These are phyloP conservation scores for Oryza glaberrima DNA, from an alignment of 176 grass and related monocot species.

Conservation along the genomic window DNA sequence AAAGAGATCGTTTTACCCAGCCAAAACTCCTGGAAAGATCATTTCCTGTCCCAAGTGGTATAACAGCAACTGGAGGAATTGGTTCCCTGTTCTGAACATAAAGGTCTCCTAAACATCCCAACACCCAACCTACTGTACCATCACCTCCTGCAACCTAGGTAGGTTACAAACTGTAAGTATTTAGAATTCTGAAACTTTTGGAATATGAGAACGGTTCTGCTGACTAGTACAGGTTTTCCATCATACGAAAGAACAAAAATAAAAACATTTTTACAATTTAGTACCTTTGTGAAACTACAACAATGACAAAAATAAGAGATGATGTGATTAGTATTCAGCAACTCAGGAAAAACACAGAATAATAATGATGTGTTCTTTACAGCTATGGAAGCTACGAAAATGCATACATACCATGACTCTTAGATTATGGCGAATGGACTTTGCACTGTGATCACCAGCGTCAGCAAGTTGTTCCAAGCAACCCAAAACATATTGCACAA, in stretches of 20 bases:
- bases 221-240: background rate
- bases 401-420: slow-evolving; percentile 80
- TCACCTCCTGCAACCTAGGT: slow-evolving; percentile 91
- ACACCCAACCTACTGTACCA: slow-evolving; percentile 78
- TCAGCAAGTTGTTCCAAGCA: slow-evolving; percentile 76
- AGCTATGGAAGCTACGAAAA: slow-evolving; percentile 19
- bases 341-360: background rate
- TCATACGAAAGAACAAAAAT: slow-evolving; percentile 20
- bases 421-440: slow-evolving; percentile 60
- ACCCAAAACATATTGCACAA: slow-evolving; percentile 81
- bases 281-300: slow-evolving; percentile 22
- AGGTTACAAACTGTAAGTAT: slow-evolving; percentile 39
- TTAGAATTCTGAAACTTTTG: slow-evolving; percentile 18
- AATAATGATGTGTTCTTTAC: slow-evolving; percentile 18
- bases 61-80: slow-evolving; percentile 75
- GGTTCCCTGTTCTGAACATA: slow-evolving; percentile 66
- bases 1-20: slow-evolving; percentile 76
- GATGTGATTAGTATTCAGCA: background rate
- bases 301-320: background rate
- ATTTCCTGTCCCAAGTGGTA: slow-evolving; percentile 97
- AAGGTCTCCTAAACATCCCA: slow-evolving; percentile 77
- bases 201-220: slow-evolving; percentile 17
- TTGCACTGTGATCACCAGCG: slow-evolving; percentile 71
- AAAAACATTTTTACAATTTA: background rate
- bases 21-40: slow-evolving; percentile 93